Evolutionary conservation across 2,329 filamentous ascomycete species (phyloP), one percentile per base, ranked within the genome.

Genomic region (Nothophoma quercina): DNA sequence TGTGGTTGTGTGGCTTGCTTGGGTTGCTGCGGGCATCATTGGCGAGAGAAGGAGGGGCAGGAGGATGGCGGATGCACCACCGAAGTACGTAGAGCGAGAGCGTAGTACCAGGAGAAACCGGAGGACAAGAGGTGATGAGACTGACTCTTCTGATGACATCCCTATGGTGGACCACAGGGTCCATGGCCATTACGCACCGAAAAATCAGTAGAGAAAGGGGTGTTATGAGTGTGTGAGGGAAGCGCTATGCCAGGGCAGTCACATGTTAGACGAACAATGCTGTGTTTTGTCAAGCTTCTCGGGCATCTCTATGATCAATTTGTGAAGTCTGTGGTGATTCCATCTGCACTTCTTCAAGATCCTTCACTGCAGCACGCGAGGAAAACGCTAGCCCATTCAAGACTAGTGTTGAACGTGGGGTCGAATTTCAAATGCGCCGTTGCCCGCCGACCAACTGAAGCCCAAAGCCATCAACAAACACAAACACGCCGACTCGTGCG

Each of bases 1-100:
- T 26, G 82, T 73, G 2, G 44, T 81, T 10, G 73, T 84, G 42
- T 81, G 70, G 65, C 19, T 69, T 28, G 59, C 34, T 0, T 72
- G 68, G 69, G 64, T 71, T 18, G 69, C 58, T n/a, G 62, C 69
- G 1, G 58, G 56, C 2, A 30, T 72, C 7, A 34, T 69, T 41
- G 70, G 71, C 4, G 68, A 72, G 62, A 60, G 50, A 26, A 60
- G 56, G 45, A 71, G 64, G 47, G 22, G 30, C 40, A 42, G 22
- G 19, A 43, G 18, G 21, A 15, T 39, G 10, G 29, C 23, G 1
- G 43, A 45, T 18, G 22, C 26, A 16, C 58, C 60, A 13, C 60
- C 60, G 4, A 69, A 69, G 51, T 59, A 62, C 38, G 42, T 30
- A 19, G 15, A 43, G 19, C 15, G 32, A 5, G 16, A 7, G 13